Conservation (phyloP, 2,329 filamentous ascomycete species). For the Exophiala bonariae region DNA sequence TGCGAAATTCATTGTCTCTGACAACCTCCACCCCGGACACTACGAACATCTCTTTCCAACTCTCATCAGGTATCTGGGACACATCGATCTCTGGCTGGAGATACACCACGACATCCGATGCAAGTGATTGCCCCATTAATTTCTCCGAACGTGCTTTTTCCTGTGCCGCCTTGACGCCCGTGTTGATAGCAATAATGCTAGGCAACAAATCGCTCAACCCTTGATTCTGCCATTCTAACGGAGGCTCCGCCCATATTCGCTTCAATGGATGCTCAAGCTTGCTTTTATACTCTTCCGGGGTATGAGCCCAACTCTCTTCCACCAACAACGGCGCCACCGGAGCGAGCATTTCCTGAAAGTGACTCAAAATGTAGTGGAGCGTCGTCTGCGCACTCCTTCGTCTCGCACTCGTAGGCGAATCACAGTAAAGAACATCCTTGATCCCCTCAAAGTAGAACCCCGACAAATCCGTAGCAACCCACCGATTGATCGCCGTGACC, state of each 20-base stretch:
- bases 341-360: conserved; percentile 74
- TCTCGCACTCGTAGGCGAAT: conserved; percentile 64
- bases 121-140: conserved; percentile 75
- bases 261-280: conserved; percentile 47
- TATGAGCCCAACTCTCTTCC: conserved; percentile 82
- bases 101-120: conserved; percentile 61
- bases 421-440: conserved; percentile 91
- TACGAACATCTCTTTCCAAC: conserved; percentile 24
- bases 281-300: conserved; percentile 63
- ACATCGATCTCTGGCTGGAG: conserved; percentile 9
- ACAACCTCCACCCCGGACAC: conserved; percentile 17
- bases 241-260: conserved; percentile 35
- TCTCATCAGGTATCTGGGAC: conserved; percentile 15
- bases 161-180: conserved; percentile 68
- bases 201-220: conserved; percentile 28
- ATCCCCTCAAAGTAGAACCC: conserved; percentile 91
- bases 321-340: conserved; percentile 81
- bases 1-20: background rate
- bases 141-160: conserved; percentile 73
- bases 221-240: conserved; percentile 32
- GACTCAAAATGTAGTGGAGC: conserved; percentile 63
- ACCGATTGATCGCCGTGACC: conserved; percentile 71
- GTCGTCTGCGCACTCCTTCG: conserved; percentile 58
- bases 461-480: conserved; percentile 80
- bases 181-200: conserved; percentile 52